phyloP scores from a whole-genome alignment of 805 yeast genomes.

The Yarrowia sp. region DNA sequence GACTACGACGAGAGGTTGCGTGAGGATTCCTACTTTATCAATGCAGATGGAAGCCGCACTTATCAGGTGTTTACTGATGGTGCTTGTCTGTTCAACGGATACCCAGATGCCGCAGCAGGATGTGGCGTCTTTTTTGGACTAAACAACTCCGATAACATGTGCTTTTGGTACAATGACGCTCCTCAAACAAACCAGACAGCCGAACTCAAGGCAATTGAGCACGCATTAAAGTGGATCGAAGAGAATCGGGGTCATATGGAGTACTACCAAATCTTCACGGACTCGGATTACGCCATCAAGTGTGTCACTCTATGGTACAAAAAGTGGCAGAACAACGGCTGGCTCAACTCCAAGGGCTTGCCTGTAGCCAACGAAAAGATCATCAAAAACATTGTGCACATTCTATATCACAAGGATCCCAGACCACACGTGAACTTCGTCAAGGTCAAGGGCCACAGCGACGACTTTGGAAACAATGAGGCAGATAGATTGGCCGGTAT shows the following conservation, averaged over 20 bases:
- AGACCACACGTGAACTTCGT: too few species aligned
- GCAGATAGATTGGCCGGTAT: too few species aligned
- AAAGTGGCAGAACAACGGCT: background rate
- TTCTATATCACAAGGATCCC: background rate
- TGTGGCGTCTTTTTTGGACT: background rate
- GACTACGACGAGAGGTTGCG: background rate
- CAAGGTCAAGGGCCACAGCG: too few species aligned
- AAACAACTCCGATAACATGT: background rate
- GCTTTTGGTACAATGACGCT: too few species aligned
- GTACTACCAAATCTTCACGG: constrained; percentile 1
- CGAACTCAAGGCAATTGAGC: background rate
- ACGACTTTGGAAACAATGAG: too few species aligned
- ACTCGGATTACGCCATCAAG: background rate
- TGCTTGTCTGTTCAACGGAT: background rate
- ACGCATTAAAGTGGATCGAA: background rate
- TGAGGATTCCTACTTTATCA: background rate
- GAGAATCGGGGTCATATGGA: background rate
- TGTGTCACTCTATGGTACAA: background rate
- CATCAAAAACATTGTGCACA: background rate
- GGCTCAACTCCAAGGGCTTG: background rate
- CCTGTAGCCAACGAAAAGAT: background rate
- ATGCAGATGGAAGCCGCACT: background rate
- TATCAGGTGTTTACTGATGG: background rate
- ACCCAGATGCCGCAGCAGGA: background rate
- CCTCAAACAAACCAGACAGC: background rate